Evolutionary conservation across 352 stramenopile genomes (phyloP).

Genomic region (Aphanomyces euteiches): DNA sequence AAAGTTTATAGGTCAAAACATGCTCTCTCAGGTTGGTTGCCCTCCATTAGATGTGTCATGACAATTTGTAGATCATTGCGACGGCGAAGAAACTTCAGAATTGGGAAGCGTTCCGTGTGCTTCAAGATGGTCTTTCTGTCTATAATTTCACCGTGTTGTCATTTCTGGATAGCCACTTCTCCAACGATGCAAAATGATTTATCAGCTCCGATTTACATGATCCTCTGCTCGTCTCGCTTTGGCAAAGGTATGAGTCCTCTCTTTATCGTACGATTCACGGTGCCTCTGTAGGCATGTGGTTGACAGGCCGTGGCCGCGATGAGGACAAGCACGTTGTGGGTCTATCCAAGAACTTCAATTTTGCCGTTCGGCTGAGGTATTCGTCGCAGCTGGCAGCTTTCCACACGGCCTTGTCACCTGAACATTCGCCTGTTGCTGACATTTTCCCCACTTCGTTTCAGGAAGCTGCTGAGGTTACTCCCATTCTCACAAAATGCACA

Average conservation of each 20-base stretch:
- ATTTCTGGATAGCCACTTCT: conserved; percentile 6
- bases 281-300: conserved; percentile 28
- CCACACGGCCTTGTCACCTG: neutral
- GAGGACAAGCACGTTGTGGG: conserved; percentile 41
- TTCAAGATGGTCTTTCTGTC: conserved; percentile 32
- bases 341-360: conserved; percentile 67
- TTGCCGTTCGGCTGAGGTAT: conserved; percentile 62
- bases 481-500: neutral
- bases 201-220: conserved; percentile 50
- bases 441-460: neutral
- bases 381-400: conserved; percentile 63
- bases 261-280: conserved; percentile 11
- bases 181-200: conserved; percentile 5
- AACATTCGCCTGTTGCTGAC: neutral
- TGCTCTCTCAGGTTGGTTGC: conserved; percentile 44
- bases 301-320: conserved; percentile 17
- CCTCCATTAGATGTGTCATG: neutral
- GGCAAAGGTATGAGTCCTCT: conserved; percentile 70
- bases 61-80: conserved; percentile 37
- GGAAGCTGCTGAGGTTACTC: neutral
- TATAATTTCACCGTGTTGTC: neutral
- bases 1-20: conserved; percentile 70
- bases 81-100: conserved; percentile 60
- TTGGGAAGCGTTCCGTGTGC: conserved; percentile 71
- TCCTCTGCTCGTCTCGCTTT: conserved; percentile 71